Base-by-base conservation (phyloP, 176 grass and related monocot genomes). In the Zizania latifolia region DNA sequence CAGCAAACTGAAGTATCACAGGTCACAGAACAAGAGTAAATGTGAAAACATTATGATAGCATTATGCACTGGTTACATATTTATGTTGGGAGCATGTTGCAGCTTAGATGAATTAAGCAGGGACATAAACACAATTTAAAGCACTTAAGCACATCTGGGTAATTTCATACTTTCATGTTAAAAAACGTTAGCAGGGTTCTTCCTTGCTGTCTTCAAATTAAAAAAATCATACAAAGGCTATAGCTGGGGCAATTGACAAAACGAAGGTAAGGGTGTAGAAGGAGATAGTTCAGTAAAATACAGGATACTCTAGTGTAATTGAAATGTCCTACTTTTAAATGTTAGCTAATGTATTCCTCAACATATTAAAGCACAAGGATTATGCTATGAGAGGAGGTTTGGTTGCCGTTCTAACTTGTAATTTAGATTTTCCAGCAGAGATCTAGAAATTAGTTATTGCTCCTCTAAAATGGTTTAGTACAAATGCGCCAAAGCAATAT, bases 271-370 rank as follows among this genome's bases (percentile, higher is more conserved):
- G 28, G 45, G 36, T 53, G 58, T 10, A 69, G 7, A 23, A 46
- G 64, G 23, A 77, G 53, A 81, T 43, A 30, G 27, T 72, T 78
- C 54, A 57, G 45, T 44, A 70, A 35, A 46, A 75, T 31, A 75
- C 31, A 51, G 35, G 39, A 27, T 5, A 41, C 13, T 8, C 33
- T 35, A 9, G n/a, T 82, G 36, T 39, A 48, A 46, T 38, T 58
- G 56, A 37, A 54, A 48, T 71, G 40, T 66, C 27, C 40, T 67
- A 36, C 37, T 76, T 60, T 50, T 10, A 50, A 58, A 76, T 59
- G 30, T 48, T 51, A 77, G 15, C 30, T 58, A 58, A 76, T 83
- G 35, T 41, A 26, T 36, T 70, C 29, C 21, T 63, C 0, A 11
- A 35, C 45, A 54, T 72, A 50, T n/a, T 17, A 77, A 6, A 37